These are phyloP conservation scores for Avena insularis DNA, from an alignment of 176 grass and related monocot species.

Conservation along the genomic window DNA sequence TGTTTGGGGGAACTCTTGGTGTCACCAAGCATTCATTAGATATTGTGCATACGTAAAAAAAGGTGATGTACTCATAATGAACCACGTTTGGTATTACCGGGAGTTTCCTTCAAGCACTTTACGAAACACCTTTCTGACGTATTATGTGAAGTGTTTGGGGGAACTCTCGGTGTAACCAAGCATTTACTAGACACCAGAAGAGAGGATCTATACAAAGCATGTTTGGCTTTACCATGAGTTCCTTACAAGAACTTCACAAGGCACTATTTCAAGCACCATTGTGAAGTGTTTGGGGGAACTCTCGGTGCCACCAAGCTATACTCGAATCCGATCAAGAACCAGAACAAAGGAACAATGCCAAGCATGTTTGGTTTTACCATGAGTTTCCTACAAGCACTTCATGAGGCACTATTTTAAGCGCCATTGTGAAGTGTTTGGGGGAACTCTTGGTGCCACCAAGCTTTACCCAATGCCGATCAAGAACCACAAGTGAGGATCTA, in stretches of 20 bases:
- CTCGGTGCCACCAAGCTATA: neutral
- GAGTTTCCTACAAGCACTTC: neutral
- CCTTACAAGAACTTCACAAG: constrained; percentile 57
- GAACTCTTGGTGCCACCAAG: neutral
- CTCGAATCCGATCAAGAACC: neutral
- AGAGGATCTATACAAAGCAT: neutral
- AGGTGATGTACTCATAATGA: neutral
- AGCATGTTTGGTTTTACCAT: neutral
- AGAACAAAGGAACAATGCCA: neutral
- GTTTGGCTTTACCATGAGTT: constrained; percentile 53
- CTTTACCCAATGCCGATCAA: neutral
- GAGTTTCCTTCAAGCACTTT: constrained; percentile 55
- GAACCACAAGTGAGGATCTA: neutral
- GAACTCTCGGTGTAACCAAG: constrained; percentile 45
- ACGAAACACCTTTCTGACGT: neutral
- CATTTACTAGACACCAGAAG: neutral
- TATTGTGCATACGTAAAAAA: neutral
- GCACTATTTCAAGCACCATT: neutral
- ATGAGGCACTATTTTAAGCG: neutral
- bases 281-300: constrained; percentile 74
- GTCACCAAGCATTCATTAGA: constrained; percentile 19
- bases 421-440: neutral
- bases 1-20: constrained; percentile 64
- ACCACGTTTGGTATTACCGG: constrained; percentile 19
- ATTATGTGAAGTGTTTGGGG: constrained; percentile 50